phyloP scores from a whole-genome alignment of 2,329 filamentous ascomycete species.

The Thelonectria rubi region DNA sequence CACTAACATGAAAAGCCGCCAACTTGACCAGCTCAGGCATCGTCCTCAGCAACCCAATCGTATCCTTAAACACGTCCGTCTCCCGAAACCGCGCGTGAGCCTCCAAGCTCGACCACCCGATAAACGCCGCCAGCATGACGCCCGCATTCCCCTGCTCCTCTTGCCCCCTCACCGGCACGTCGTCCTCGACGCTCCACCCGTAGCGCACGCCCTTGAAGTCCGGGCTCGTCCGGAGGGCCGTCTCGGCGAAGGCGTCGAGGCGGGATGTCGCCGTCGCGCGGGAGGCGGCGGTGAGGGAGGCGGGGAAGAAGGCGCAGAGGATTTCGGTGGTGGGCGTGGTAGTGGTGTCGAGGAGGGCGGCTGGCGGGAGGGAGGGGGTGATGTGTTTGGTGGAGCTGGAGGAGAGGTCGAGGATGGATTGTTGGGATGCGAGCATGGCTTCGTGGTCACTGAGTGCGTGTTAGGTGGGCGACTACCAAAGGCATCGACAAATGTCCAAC shows the following conservation, averaged over 20 bases:
- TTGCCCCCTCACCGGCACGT: slow-evolving; percentile 43
- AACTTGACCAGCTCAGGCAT: slow-evolving; percentile 35
- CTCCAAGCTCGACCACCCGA: slow-evolving; percentile 51
- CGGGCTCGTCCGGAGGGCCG: slow-evolving; percentile 18
- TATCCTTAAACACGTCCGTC: slow-evolving; percentile 46
- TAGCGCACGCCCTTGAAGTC: slow-evolving; percentile 8
- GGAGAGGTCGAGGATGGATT: slow-evolving; percentile 7
- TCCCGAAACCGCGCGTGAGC: slow-evolving; percentile 49
- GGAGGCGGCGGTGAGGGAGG: slow-evolving; percentile 10
- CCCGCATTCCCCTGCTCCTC: slow-evolving; percentile 40
- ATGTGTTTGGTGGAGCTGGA: slow-evolving; percentile 1
- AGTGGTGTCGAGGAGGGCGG: slow-evolving; percentile 11
- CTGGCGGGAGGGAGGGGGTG: not conserved
- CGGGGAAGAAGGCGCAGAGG: slow-evolving; percentile 24
- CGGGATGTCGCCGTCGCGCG: not conserved
- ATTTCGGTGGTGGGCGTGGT: slow-evolving; percentile 22
- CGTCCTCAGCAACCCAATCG: slow-evolving; percentile 37
- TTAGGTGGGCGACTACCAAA: too few species aligned
- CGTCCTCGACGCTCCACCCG: slow-evolving; percentile 46
- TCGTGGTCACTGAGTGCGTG: not conserved
- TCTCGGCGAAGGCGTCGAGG: slow-evolving; percentile 21
- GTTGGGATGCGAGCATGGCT: not conserved
- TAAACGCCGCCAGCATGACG: slow-evolving; percentile 37
- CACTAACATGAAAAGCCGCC: slow-evolving; percentile 23
- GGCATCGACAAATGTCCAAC: too few species aligned